Base-by-base conservation (phyloP, 345 rosid species). In the Populus tremula region DNA sequence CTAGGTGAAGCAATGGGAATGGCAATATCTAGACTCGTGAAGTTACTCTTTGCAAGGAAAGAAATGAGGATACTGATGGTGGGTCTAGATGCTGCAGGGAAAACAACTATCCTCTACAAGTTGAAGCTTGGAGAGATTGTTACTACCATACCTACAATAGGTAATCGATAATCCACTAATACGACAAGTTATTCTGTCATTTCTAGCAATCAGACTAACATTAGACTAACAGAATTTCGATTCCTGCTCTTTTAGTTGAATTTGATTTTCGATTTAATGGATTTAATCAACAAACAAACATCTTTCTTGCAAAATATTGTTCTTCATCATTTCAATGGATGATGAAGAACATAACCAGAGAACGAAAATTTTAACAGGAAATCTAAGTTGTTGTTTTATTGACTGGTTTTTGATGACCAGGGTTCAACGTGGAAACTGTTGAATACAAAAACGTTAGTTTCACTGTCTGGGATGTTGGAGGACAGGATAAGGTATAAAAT, bases 21-120 rank as follows among this genome's bases (percentile, higher is more conserved):
- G 82, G 82, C 88, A 21, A 80, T 89, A 78, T 86, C 92, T 33
- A 81, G 90, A 76, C 38, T 87, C 25, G 77, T 86, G 80, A 87
- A 74, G 73, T 67, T 79, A 83, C 74, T 91, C 2, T 89, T 89
- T 78, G 86, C 90, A 16, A 88, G 75, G 90, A 88, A 90, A 80
- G 92, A 90, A 82, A 89, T 89, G 92, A 85, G 94, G 66, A 90
- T 90, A 78, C 82, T 92, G 62, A 92, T 92, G 97, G 92, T 92
- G 75, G 93, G 93, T 78, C 87, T 90, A 31, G 93, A 90, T 81
- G 96, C 93, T 67, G 87, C 92, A 64, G 96, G 96, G 13, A 92
- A 88, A 82, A 92, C 96, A 73, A 90, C 97, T 76, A 92, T 90
- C 41, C 89, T 92, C 69, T 89, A 90, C 89, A 90, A 89, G 82